Evolutionary conservation across 2,329 filamentous ascomycete genomes (phyloP).

Genomic region (Gyromitra esculenta): DNA sequence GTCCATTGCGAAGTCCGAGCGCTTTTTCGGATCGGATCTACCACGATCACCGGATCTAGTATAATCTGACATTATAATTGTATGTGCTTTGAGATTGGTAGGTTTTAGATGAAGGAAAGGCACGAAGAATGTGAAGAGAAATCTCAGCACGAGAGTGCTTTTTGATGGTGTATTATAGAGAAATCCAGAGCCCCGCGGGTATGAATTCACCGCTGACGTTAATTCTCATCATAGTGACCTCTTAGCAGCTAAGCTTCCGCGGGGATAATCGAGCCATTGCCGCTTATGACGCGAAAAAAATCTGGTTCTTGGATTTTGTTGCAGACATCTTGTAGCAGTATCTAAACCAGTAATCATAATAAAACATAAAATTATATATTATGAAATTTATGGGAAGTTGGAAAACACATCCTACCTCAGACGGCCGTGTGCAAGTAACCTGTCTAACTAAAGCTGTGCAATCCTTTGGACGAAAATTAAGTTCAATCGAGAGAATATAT

Average conservation of each 20-base stretch:
- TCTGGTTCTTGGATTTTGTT: no score
- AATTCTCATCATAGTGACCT: neutral
- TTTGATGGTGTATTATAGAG: neutral
- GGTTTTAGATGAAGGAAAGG: neutral
- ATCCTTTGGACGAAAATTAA: no score
- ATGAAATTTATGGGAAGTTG: no score
- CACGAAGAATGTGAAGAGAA: neutral
- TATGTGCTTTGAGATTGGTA: neutral
- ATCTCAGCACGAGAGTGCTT: neutral
- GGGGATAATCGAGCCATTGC: neutral
- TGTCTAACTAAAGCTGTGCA: no score
- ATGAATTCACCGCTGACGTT: neutral
- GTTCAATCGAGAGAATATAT: neutral
- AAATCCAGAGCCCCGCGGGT: neutral
- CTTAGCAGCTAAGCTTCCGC: neutral
- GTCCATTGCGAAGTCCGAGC: slow-evolving; percentile 1
- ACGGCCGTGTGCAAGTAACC: no score
- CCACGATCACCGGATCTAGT: neutral
- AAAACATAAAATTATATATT: no score
- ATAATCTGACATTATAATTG: neutral
- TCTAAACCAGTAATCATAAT: no score
- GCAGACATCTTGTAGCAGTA: no score
- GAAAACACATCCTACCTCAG: no score
- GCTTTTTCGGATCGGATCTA: neutral
- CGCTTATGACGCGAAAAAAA: neutral